These are phyloP conservation scores for Colletotrichum neosansevieriae DNA, from an alignment of 2,329 filamentous ascomycete species.

Conservation along the genomic window DNA sequence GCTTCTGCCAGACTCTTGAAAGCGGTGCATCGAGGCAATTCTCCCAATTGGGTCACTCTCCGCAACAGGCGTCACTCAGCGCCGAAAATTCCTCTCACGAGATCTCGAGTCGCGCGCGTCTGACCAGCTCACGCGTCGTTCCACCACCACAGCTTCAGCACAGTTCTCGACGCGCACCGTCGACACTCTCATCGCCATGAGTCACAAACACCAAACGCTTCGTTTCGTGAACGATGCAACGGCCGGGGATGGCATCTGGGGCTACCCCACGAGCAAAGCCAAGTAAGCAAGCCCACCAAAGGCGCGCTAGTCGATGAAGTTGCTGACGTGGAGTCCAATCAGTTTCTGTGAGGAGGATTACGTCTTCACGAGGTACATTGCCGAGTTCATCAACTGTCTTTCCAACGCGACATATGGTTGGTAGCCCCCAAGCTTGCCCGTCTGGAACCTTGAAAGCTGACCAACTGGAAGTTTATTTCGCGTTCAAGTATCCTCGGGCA, in stretches of 20 bases:
- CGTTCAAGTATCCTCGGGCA: conserved; percentile 51
- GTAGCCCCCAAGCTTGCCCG: neutral
- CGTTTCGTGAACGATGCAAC: conserved; percentile 51
- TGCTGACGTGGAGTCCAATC: conserved; percentile 6
- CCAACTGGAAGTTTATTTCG: conserved; percentile 51
- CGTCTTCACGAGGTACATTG: conserved; percentile 56
- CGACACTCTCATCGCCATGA: neutral
- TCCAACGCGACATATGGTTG: conserved; percentile 53
- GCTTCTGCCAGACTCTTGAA: no score
- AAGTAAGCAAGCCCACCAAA: conserved; percentile 47
- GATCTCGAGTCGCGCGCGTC: conserved; percentile 25
- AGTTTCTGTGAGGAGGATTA: conserved; percentile 47
- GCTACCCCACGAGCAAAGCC: conserved; percentile 54
- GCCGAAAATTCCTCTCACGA: neutral
- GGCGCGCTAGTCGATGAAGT: neutral
- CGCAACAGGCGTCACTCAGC: conserved; percentile 1
- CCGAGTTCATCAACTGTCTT: conserved; percentile 59
- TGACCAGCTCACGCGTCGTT: neutral
- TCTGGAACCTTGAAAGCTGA: neutral
- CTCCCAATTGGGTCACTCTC: neutral
- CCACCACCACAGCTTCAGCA: neutral
- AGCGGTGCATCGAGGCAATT: neutral
- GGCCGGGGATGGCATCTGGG: conserved; percentile 51
- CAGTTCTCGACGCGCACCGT: neutral
- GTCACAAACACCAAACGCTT: conserved; percentile 51